These are phyloP conservation scores for Gossypium lobatum DNA, from an alignment of 441 rosid genomes.

Conservation along the genomic window DNA sequence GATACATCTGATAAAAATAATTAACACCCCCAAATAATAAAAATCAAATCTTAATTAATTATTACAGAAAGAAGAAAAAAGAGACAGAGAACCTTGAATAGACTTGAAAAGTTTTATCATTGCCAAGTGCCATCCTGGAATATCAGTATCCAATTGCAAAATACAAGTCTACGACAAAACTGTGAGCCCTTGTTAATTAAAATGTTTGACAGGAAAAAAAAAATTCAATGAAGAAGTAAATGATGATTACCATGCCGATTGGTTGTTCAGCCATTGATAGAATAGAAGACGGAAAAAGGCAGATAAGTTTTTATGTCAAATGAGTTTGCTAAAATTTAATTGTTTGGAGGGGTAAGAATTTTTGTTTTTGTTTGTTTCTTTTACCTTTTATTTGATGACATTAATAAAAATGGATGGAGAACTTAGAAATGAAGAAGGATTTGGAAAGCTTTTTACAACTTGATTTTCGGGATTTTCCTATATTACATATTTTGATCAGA, in stretches of 20 bases:
- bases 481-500: not conserved
- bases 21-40: not conserved
- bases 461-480: not conserved
- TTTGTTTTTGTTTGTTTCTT: not conserved
- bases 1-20: not conserved
- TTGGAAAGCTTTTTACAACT: not conserved
- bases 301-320: not conserved
- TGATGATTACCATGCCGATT: not conserved
- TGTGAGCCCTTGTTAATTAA: not conserved
- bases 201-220: not conserved
- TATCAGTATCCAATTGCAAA: not conserved
- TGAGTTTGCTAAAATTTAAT: not conserved
- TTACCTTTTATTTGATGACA: not conserved
- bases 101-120: not conserved
- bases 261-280: not conserved
- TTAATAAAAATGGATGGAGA: not conserved
- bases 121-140: not conserved
- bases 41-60: not conserved
- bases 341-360: no score
- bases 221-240: not conserved
- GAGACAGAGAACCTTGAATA: not conserved
- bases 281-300: not conserved
- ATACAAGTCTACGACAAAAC: not conserved
- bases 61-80: not conserved
- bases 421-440: not conserved